These are phyloP conservation scores for Amniculicola lignicola DNA, from an alignment of 495 filamentous ascomycete genomes.

Conservation along the genomic window DNA sequence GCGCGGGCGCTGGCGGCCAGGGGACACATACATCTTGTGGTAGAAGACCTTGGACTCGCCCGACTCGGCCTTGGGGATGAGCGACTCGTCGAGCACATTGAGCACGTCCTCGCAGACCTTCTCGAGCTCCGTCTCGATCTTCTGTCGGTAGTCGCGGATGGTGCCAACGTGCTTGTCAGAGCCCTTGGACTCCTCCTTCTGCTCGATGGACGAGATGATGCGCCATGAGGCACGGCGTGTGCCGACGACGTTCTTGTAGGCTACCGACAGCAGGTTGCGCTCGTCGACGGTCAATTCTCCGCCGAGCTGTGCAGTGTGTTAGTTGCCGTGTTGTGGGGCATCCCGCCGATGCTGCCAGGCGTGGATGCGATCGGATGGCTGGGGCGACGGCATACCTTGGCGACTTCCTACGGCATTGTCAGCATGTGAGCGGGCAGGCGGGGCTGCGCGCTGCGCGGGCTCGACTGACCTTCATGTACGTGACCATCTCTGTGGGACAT, in stretches of 20 bases:
- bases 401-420: slow-evolving; percentile 69
- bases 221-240: slow-evolving; percentile 98
- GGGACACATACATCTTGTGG: slow-evolving; percentile 91
- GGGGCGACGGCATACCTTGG: slow-evolving; percentile 69
- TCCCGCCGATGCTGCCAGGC: neutral
- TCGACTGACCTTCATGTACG: slow-evolving; percentile 90
- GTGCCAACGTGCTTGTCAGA: slow-evolving; percentile 93
- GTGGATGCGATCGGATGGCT: slow-evolving; percentile 8
- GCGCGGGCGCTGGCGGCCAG: neutral
- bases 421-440: neutral
- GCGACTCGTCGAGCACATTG: slow-evolving; percentile 86
- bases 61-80: slow-evolving; percentile 96
- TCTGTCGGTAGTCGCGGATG: slow-evolving; percentile 97
- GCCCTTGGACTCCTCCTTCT: slow-evolving; percentile 99
- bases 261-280: slow-evolving; percentile 97
- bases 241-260: slow-evolving; percentile 99
- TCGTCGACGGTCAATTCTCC: slow-evolving; percentile 97
- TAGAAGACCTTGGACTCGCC: slow-evolving; percentile 99
- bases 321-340: slow-evolving; percentile 10
- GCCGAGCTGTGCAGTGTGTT: slow-evolving; percentile 67
- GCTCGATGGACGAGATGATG: slow-evolving; percentile 99
- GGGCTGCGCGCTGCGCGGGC: neutral
- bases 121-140: slow-evolving; percentile 98
- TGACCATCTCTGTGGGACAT: slow-evolving; percentile 79
- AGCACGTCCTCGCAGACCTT: slow-evolving; percentile 98